Evolutionary conservation across 169 alveolate species (phyloP).

Genomic region (Plasmodium sp.): DNA sequence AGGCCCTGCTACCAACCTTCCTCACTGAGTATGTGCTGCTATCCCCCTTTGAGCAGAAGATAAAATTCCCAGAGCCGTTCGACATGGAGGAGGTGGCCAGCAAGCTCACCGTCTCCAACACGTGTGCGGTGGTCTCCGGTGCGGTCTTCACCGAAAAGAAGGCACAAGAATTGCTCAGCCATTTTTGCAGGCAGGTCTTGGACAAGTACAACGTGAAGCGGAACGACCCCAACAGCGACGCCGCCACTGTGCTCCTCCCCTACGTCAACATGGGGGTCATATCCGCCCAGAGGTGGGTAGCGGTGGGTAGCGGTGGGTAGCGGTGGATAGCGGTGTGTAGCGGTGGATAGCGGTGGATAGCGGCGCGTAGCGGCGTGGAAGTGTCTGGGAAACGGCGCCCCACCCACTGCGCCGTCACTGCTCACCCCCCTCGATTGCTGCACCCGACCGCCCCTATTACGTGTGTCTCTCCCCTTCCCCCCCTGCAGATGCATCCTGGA

Average conservation of each 20-base stretch:
- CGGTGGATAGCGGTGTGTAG: no score
- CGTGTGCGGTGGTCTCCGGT: constrained; percentile 11
- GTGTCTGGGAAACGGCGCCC: neutral
- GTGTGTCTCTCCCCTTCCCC: neutral
- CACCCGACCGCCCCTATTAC: neutral
- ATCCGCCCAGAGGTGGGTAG: constrained; percentile 36
- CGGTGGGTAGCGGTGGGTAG: neutral
- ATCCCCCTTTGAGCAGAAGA: constrained; percentile 13
- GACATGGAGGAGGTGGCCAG: constrained; percentile 6
- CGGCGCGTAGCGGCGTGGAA: neutral
- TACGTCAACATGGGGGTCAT: constrained; percentile 43
- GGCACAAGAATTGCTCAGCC: constrained; percentile 18
- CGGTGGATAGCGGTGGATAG: neutral
- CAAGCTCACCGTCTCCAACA: constrained; percentile 15
- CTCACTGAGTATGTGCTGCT: constrained; percentile 34
- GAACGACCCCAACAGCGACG: constrained; percentile 49
- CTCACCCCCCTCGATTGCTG: neutral
- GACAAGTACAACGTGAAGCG: constrained; percentile 32
- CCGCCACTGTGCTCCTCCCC: neutral
- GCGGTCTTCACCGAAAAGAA: constrained; percentile 42
- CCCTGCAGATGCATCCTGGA: constrained; percentile 37
- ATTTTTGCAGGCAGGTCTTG: constrained; percentile 18
- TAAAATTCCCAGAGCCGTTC: constrained; percentile 52
- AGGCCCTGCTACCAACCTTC: constrained; percentile 23
- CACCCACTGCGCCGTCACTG: neutral